These are phyloP conservation scores for Pichia kudriavzevii DNA, from an alignment of 1,139 yeast genomes.

Conservation along the genomic window DNA sequence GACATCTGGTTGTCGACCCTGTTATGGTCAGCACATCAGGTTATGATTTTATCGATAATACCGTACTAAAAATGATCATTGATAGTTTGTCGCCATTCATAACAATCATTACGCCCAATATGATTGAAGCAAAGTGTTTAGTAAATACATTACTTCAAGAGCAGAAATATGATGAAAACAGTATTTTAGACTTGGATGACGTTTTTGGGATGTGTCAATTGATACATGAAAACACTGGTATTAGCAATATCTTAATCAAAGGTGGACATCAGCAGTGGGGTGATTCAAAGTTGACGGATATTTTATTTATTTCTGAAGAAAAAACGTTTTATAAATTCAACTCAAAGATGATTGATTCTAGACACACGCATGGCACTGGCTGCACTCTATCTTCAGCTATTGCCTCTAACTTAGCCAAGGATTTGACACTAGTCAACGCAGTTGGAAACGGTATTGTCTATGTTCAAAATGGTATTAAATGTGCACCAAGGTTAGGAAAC, in stretches of 20 bases:
- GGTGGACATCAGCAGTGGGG: conserved; percentile 17
- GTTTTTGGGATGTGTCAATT: conserved; percentile 5
- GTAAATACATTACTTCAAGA: conserved; percentile 5
- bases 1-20: conserved; percentile 14
- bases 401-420: conserved; percentile 65
- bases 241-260: conserved; percentile 12
- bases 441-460: conserved; percentile 53
- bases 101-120: conserved; percentile 11
- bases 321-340: conserved; percentile 38
- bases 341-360: conserved; percentile 42
- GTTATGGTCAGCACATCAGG: conserved; percentile 16
- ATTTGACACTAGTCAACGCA: conserved; percentile 38
- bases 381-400: conserved; percentile 82
- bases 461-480: conserved; percentile 56
- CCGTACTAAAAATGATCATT: not conserved
- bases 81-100: conserved; percentile 1
- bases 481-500: conserved; percentile 22
- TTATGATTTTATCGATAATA: conserved; percentile 5
- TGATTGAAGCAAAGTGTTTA: conserved; percentile 11
- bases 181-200: conserved; percentile 3
- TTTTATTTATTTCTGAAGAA: conserved; percentile 44
- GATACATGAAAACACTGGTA: conserved; percentile 7
- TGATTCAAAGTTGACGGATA: conserved; percentile 18
- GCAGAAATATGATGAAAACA: not conserved
- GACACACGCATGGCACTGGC: conserved; percentile 83